A percentile compares a stretch with the other conserved stretches of the same genome.
These are phyloP conservation scores for Podosphaera xanthii DNA, from an alignment of 2,329 filamentous ascomycete species.

Conservation along the genomic window DNA sequence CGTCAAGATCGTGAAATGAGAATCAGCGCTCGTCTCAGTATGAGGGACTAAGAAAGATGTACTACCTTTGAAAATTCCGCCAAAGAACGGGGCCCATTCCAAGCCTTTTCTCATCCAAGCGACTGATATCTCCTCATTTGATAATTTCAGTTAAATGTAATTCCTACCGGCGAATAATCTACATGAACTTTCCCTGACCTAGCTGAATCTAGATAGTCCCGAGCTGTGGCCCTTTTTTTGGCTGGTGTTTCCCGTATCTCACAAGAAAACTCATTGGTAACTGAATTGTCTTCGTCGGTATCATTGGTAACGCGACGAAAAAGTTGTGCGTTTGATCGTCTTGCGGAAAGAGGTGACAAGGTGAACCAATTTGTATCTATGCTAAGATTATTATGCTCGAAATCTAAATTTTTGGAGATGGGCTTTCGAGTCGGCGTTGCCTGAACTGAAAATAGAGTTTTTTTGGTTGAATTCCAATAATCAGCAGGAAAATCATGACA, in stretches of 20 bases:
- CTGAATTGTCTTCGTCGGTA: conserved; percentile 5
- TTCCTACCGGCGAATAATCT: background rate
- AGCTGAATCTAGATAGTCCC: background rate
- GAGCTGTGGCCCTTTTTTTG: conserved; percentile 5
- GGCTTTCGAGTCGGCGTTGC: conserved; percentile 14
- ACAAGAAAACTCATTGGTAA: background rate
- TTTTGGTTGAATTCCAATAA: conserved; percentile 1
- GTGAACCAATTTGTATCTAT: conserved; percentile 3
- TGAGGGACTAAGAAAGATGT: too few relatives aligned
- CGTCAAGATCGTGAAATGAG: too few relatives aligned
- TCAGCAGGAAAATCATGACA: conserved; percentile 4
- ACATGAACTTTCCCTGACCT: background rate
- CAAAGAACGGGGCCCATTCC: too few relatives aligned
- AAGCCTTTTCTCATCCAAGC: too few relatives aligned
- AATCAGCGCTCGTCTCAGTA: too few relatives aligned
- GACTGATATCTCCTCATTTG: too few relatives aligned
- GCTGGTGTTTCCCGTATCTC: conserved; percentile 12
- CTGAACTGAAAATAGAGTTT: conserved; percentile 10
- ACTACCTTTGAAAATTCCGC: too few relatives aligned
- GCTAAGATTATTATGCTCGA: background rate
- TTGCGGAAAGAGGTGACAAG: conserved; percentile 11
- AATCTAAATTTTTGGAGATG: conserved; percentile 1
- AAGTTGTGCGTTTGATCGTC: conserved; percentile 11
- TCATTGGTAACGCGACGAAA: conserved; percentile 10
- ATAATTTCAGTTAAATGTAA: background rate